Base-by-base conservation (phyloP, 2,329 filamentous ascomycete genomes). In the Ascocoryne sarcoides region DNA sequence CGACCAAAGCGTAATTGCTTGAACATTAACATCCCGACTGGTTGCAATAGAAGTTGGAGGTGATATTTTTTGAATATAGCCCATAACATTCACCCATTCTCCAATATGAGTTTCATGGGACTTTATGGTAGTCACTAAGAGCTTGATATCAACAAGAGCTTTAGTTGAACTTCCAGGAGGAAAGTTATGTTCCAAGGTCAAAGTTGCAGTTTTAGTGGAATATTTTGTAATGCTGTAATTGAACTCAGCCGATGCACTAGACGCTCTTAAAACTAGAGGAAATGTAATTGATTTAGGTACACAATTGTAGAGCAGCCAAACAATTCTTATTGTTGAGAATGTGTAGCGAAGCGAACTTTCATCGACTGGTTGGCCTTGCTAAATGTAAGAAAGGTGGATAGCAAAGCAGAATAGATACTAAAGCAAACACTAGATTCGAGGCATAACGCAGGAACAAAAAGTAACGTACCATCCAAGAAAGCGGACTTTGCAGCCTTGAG, bases 1-100 rank as follows among this genome's bases (percentile, higher is more conserved):
- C 29, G 78, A 70, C 80, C 89, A 94, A 3, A 94, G 60, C 54
- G 88, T 66, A 33, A 92, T 60, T 1, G 85, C 87, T 57, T 95
- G 85, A 14, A 95, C 66, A 40, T 59, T 21, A 16, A 53, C 32
- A 29, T 41, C 29, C 40, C 21, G 7, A 45, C 39, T 30, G 23
- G 7, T 12, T 12, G 23, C 7, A 12, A 26, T 26, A 7, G 7
- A 7, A 7, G 7, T 26, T 26, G 7, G 7, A 12, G 23, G 23
- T 26, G 23, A 26, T n/a, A n/a, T n/a, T 7, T 7, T 26, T 67
- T 70, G 39, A 20, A 89, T 68, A 59, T 93, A 93, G 4, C 89
- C 90, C 49, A 95, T 75, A 3, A 95, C 71, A 58, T 95, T 94
- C 36, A 95, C 63, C 88, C 89, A 95, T 44, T 82, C 73, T n/a